Evolutionary conservation across 345 rosid genomes (phyloP).

Genomic region (Boechera stricta): DNA sequence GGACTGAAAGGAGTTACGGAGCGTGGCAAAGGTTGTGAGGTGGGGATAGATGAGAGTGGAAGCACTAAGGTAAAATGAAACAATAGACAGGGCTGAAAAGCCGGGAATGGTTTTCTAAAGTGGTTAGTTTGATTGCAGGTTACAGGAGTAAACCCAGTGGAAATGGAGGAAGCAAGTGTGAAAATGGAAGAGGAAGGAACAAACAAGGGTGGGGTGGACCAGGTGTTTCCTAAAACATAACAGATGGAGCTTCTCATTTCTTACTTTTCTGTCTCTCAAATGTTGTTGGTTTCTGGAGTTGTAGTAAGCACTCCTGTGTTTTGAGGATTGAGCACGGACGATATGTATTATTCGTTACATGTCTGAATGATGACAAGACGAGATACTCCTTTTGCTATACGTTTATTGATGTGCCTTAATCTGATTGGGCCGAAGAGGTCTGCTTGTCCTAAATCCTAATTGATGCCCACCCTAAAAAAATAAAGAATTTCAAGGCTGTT

Average conservation of each 20-base stretch:
- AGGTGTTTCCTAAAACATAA: constrained; percentile 55
- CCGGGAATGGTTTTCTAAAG: constrained; percentile 8
- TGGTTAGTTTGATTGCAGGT: constrained; percentile 54
- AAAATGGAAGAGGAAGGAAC: constrained; percentile 70
- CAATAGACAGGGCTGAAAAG: neutral
- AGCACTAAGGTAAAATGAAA: constrained; percentile 55
- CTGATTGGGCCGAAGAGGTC: neutral
- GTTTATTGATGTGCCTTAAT: constrained; percentile 14
- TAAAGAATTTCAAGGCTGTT: too few relatives aligned
- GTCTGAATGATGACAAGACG: constrained; percentile 14
- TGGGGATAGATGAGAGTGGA: constrained; percentile 55
- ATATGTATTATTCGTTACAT: constrained; percentile 31
- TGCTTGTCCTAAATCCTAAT: neutral
- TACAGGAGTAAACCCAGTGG: constrained; percentile 56
- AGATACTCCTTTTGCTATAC: constrained; percentile 1
- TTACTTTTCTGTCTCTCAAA: constrained; percentile 14
- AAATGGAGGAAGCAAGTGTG: constrained; percentile 64
- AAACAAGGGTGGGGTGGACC: constrained; percentile 59
- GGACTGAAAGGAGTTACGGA: constrained; percentile 56
- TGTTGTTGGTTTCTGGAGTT: constrained; percentile 10
- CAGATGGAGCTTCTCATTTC: constrained; percentile 27
- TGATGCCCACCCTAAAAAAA: neutral
- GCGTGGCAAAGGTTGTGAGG: constrained; percentile 62
- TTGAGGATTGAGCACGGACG: constrained; percentile 26
- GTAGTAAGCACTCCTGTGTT: constrained; percentile 7